Evolutionary conservation across 441 rosid genomes (phyloP).

Genomic region (Pelargonium cotyledonis): DNA sequence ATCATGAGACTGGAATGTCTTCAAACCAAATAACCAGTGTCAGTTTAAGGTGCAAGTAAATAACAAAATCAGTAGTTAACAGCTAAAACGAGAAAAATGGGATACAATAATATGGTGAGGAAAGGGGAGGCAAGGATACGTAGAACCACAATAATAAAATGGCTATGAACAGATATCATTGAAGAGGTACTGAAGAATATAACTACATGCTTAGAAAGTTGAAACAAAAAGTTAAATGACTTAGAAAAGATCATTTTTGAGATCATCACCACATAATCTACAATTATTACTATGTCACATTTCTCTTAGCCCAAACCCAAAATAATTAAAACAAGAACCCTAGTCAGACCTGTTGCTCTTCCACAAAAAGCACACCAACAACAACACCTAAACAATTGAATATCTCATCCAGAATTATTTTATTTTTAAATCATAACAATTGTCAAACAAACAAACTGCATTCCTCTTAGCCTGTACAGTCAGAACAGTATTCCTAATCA

Average conservation of each 20-base stretch:
- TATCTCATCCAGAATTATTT: background rate
- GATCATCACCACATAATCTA: background rate
- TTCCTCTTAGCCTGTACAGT: too few species aligned
- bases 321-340: slow-evolving; percentile 2
- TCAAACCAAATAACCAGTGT: slow-evolving; percentile 29
- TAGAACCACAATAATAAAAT: too few species aligned
- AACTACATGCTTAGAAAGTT: too few species aligned
- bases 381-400: background rate
- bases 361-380: background rate
- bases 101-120: background rate
- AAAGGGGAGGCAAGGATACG: background rate
- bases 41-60: slow-evolving; percentile 20
- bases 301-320: background rate
- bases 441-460: background rate
- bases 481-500: too few species aligned
- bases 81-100: background rate
- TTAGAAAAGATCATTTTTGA: too few species aligned
- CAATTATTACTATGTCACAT: background rate
- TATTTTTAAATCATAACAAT: slow-evolving; percentile 10
- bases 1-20: slow-evolving; percentile 50
- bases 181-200: background rate
- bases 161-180: background rate
- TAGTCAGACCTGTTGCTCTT: slow-evolving; percentile 2
- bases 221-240: too few species aligned
- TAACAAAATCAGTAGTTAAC: background rate